A percentile compares a stretch with the other conserved stretches of the same genome.
phyloP scores from a whole-genome alignment of 805 yeast species.

The Pichia occidentalis region DNA sequence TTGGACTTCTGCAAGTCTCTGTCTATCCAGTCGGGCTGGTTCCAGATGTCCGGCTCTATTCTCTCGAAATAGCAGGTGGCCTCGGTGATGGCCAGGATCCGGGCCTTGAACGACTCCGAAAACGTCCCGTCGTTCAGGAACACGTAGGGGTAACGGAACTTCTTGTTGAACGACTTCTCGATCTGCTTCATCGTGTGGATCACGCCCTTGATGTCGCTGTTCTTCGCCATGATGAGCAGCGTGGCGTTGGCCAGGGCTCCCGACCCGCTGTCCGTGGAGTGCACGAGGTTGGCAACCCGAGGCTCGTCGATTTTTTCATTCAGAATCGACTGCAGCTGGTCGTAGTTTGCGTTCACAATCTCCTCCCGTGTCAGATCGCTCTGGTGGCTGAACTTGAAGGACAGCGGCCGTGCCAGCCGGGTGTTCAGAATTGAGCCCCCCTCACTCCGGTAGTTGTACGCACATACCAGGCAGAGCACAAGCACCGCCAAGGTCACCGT shows the following conservation, averaged over 20 bases:
- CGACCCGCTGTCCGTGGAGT: constrained; percentile 22
- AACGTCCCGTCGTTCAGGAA: constrained; percentile 70
- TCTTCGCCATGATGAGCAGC: constrained; percentile 63
- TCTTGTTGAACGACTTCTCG: constrained; percentile 58
- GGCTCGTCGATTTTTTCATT: constrained; percentile 41
- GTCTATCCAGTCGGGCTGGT: constrained; percentile 40
- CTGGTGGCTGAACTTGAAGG: constrained; percentile 8
- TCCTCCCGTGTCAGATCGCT: constrained; percentile 19
- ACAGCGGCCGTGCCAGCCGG: not conserved
- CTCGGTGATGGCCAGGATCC: constrained; percentile 35
- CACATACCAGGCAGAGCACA: too few species aligned
- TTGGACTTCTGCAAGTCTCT: constrained; percentile 27
- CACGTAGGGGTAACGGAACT: constrained; percentile 75
- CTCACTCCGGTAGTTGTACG: too few species aligned
- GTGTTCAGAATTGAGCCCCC: too few species aligned
- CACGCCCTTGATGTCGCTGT: constrained; percentile 48
- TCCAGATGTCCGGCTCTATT: constrained; percentile 45
- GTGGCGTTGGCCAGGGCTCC: constrained; percentile 63
- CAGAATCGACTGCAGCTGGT: constrained; percentile 34
- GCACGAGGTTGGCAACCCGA: constrained; percentile 31
- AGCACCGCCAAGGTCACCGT: too few species aligned
- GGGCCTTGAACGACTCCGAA: constrained; percentile 45
- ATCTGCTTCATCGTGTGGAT: constrained; percentile 50
- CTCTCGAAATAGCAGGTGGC: constrained; percentile 43
- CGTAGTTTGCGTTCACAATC: constrained; percentile 33